Conservation (phyloP, 2,329 filamentous ascomycete species). For the Colletotrichum sp. region DNA sequence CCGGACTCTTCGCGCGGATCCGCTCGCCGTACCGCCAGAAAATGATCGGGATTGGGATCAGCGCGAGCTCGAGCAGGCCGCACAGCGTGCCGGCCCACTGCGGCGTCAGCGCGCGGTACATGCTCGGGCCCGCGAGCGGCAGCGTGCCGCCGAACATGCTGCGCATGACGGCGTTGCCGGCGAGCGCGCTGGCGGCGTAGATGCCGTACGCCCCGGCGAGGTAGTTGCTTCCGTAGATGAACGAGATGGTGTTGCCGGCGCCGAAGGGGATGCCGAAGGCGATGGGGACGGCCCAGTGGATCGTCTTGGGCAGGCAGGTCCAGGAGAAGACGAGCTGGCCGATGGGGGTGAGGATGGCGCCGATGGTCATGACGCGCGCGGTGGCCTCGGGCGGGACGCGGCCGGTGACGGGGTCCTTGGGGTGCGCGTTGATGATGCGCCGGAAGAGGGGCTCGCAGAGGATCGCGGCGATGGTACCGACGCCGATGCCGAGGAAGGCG, state of each 20-base stretch:
- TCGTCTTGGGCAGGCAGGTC: conserved; percentile 78
- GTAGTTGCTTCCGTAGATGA: conserved; percentile 85
- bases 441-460: conserved; percentile 74
- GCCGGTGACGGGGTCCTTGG: conserved; percentile 76
- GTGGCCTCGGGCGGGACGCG: conserved; percentile 79
- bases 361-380: conserved; percentile 80
- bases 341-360: conserved; percentile 73
- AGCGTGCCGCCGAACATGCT: conserved; percentile 78
- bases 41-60: conserved; percentile 81
- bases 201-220: conserved; percentile 76
- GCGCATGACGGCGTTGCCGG: conserved; percentile 78
- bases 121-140: conserved; percentile 74
- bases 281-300: conserved; percentile 84
- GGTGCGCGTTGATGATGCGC: conserved; percentile 77
- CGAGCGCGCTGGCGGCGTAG: conserved; percentile 81
- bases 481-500: conserved; percentile 75
- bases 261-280: conserved; percentile 82
- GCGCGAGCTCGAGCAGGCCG: conserved; percentile 72
- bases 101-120: conserved; percentile 73
- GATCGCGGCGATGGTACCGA: conserved; percentile 68
- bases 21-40: conserved; percentile 70
- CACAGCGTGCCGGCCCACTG: conserved; percentile 82
- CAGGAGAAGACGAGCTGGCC: conserved; percentile 89
- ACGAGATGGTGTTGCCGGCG: conserved; percentile 75
- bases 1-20: conserved; percentile 56